Percentiles rank a stretch among this genome's conserved stretches.
phyloP scores from a whole-genome alignment of 371 early-diverging fungal genomes.

The Blastocladiella emersonii region DNA sequence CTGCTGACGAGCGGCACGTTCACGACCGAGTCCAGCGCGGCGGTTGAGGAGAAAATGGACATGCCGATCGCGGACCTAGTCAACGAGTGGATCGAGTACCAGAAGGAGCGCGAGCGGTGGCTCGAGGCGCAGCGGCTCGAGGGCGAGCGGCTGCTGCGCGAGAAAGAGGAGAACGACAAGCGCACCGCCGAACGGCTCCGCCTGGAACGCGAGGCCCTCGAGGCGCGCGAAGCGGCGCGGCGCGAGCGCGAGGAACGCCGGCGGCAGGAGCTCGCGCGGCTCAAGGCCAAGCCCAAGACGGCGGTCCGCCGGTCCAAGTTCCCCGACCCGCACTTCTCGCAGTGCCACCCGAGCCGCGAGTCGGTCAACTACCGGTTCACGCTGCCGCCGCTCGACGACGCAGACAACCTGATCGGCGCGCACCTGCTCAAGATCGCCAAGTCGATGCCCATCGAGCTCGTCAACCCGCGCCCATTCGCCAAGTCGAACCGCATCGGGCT shows the following conservation, averaged over 20 bases:
- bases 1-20: too few species aligned
- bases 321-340: background rate
- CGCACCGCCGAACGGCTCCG: background rate
- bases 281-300: too few species aligned
- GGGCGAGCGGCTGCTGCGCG: background rate
- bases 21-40: too few species aligned
- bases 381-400: background rate
- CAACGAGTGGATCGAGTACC: background rate
- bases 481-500: background rate
- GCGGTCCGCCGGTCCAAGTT: too few species aligned
- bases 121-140: background rate
- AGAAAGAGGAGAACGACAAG: background rate
- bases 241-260: background rate
- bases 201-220: background rate
- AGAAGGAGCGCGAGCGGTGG: background rate
- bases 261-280: background rate
- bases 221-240: background rate
- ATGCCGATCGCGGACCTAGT: background rate
- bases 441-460: background rate
- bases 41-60: background rate
- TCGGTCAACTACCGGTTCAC: background rate
- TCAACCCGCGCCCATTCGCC: slow-evolving; percentile 2
- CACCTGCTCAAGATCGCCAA: background rate
- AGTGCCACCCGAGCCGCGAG: slow-evolving; percentile 2
- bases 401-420: background rate